A percentile compares a stretch with the other conserved stretches of the same genome.
phyloP scores from a whole-genome alignment of 352 stramenopile species.

The Aphanomyces stellatus region DNA sequence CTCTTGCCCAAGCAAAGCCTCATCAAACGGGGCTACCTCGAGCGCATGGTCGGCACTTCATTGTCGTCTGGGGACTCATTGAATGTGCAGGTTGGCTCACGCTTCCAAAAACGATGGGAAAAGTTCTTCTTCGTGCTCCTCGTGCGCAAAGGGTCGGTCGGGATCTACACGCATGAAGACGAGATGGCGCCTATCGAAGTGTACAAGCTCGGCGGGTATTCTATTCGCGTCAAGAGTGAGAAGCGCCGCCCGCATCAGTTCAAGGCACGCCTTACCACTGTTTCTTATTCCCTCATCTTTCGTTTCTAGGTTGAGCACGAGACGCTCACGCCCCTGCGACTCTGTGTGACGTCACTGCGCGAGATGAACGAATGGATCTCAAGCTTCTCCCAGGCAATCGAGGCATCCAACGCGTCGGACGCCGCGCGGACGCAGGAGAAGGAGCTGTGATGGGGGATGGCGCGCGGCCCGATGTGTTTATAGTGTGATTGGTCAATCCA shows the following conservation, averaged over 20 bases:
- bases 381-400: constrained; percentile 49
- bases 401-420: constrained; percentile 45
- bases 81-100: constrained; percentile 29
- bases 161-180: constrained; percentile 46
- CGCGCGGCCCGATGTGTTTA: too few relatives aligned
- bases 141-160: constrained; percentile 57
- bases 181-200: constrained; percentile 44
- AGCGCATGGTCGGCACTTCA: constrained; percentile 4
- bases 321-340: constrained; percentile 50
- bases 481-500: too few relatives aligned
- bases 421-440: constrained; percentile 13
- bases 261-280: constrained; percentile 4
- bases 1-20: background rate
- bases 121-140: constrained; percentile 63
- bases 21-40: constrained; percentile 16
- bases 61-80: constrained; percentile 33
- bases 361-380: constrained; percentile 66
- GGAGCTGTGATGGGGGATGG: background rate
- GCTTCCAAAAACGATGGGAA: constrained; percentile 57
- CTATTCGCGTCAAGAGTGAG: constrained; percentile 52
- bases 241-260: constrained; percentile 61
- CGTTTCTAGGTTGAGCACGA: constrained; percentile 25
- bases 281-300: background rate
- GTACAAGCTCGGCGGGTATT: constrained; percentile 62
- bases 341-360: constrained; percentile 45